Base-by-base conservation (phyloP, 179 eudicot genomes). In the Dionaea muscipula region DNA sequence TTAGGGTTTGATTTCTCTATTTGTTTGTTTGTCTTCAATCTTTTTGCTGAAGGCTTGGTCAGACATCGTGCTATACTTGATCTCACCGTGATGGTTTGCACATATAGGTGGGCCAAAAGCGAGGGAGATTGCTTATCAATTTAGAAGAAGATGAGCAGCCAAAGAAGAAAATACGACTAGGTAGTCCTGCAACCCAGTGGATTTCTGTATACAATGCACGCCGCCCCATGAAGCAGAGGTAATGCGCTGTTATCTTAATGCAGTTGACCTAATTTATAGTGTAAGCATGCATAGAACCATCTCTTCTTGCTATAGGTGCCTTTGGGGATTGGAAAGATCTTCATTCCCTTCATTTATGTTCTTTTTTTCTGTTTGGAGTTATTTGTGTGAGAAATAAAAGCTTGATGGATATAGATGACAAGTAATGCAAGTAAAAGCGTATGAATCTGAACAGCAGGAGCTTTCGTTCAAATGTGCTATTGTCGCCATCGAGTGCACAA, bases 181-280 rank as follows among this genome's bases (percentile, higher is more conserved):
- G 96, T 59, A 87, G 83, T 64, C 90, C 96, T 26, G 96, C 96
- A 28, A 84, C 82, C 20, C 94, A 87, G 60, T 87, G 96, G 96
- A 81, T 87, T 63, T 82, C 90, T 44, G 94, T 84, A 51, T 87
- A 87, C 63, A 87, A 87, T 78, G 96, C 96, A 25, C 85, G 90
- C 16, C 84, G 94, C 31, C 94, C 94, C 18, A 84, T 87, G 96
- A 87, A 87, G 68, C 96, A 87, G 57, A 76, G 96, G 96, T 84
- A 74, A 13, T 20, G 14, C 40, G 20, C 14, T 24, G 7, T 19
- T 2, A n/a, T 8, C 16, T 11, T 22, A 13, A 55, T 55, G 16
- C 41, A 10, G 15, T 3, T 38, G 41, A n/a, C n/a, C n/a, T n/a
- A n/a, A n/a, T n/a, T n/a, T n/a, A n/a, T n/a, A n/a, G n/a, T n/a